phyloP scores from a whole-genome alignment of 331 rosid genomes.

The Phaseolus coccineus region DNA sequence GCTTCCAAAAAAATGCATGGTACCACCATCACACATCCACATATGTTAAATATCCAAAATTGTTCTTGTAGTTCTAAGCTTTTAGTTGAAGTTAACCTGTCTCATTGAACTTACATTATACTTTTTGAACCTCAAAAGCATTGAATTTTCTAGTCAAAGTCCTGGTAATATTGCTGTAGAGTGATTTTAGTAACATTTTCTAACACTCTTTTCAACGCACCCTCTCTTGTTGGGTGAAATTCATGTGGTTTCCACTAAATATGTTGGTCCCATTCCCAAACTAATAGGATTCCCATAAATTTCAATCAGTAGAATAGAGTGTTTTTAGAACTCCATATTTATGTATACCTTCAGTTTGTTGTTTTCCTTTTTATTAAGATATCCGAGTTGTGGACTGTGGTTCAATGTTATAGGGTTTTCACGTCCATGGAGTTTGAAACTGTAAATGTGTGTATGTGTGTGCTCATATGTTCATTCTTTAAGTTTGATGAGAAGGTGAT shows the following conservation, averaged over 20 bases:
- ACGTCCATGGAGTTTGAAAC: constrained; percentile 21
- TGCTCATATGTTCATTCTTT: not conserved
- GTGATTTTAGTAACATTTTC: not conserved
- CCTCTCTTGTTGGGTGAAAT: not conserved
- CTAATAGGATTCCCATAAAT: not conserved
- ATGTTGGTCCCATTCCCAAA: not conserved
- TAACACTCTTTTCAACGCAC: not conserved
- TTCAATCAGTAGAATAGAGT: not conserved
- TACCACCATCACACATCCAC: constrained; percentile 41
- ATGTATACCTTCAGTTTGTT: constrained; percentile 7
- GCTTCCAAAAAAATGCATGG: constrained; percentile 72
- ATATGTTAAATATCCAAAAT: constrained; percentile 28
- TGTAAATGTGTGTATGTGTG: constrained; percentile 11
- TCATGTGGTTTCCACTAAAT: not conserved
- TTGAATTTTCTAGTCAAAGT: constrained; percentile 7
- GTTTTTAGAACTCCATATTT: not conserved
- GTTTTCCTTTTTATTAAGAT: not conserved
- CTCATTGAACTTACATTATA: constrained; percentile 34
- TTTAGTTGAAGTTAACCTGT: constrained; percentile 22
- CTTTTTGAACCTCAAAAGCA: constrained; percentile 24
- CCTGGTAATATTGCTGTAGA: not conserved
- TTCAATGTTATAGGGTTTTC: constrained; percentile 16
- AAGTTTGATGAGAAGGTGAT: constrained; percentile 7
- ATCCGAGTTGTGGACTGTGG: constrained; percentile 15
- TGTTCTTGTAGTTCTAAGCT: constrained; percentile 37